Evolutionary conservation across 2,329 filamentous ascomycete genomes (phyloP).

Genomic region (Paraconiothyrium sp.): DNA sequence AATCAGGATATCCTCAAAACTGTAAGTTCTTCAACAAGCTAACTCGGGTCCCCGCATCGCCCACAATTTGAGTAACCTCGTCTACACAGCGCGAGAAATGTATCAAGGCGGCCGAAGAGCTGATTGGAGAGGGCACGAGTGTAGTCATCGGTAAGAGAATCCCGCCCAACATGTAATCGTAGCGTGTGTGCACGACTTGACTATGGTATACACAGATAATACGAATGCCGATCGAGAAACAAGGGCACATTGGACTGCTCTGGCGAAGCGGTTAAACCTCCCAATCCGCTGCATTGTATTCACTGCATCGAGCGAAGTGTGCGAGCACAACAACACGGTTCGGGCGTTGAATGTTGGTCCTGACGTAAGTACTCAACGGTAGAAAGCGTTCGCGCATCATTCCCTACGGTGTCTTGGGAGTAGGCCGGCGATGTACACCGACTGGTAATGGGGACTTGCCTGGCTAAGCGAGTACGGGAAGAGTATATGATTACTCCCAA

Average conservation of each 20-base stretch:
- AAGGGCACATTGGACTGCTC: constrained; percentile 77
- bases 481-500: not conserved
- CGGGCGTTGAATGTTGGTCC: constrained; percentile 67
- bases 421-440: not conserved
- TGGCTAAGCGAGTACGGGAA: constrained; percentile 9
- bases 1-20: constrained; percentile 92
- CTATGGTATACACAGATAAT: constrained; percentile 71
- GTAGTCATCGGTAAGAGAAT: constrained; percentile 77
- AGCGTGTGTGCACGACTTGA: constrained; percentile 22
- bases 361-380: constrained; percentile 43
- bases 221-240: constrained; percentile 89
- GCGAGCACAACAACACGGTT: constrained; percentile 88
- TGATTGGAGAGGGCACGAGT: constrained; percentile 71
- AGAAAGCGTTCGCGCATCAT: not conserved
- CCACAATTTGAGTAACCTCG: constrained; percentile 42
- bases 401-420: not conserved
- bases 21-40: constrained; percentile 50
- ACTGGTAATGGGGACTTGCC: not conserved
- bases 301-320: constrained; percentile 73
- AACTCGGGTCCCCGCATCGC: constrained; percentile 32
- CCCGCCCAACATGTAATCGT: constrained; percentile 26
- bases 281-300: constrained; percentile 89
- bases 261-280: constrained; percentile 75
- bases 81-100: constrained; percentile 66
- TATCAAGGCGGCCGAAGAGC: constrained; percentile 75